A percentile compares a stretch with the other conserved stretches of the same genome.
These are phyloP conservation scores for Phytomonas francai DNA, from an alignment of 208 protist species.

Conservation along the genomic window DNA sequence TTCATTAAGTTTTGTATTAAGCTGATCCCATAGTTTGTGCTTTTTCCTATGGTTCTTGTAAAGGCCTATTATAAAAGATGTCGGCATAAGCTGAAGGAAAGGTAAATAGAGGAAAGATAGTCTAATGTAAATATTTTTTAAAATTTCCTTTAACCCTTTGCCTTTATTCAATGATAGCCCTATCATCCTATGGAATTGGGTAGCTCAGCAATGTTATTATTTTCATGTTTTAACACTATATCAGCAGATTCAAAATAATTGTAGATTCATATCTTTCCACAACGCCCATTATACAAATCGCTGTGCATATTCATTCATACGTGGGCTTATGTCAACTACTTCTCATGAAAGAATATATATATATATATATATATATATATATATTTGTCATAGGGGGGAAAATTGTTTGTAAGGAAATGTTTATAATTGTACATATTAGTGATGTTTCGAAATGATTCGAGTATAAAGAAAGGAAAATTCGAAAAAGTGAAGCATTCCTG, in stretches of 20 bases:
- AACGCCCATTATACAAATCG: not conserved
- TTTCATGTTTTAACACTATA: not conserved
- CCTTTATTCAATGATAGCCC: not conserved
- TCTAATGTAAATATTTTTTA: not conserved
- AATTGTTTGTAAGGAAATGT: not conserved
- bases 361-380: not conserved
- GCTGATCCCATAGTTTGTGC: not conserved
- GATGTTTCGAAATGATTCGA: not conserved
- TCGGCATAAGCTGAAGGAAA: not conserved
- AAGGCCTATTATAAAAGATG: not conserved
- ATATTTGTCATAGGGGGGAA: too few species aligned
- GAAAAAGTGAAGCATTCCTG: not conserved
- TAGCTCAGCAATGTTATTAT: not conserved
- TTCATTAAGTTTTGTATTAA: not conserved
- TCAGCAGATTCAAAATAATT: not conserved
- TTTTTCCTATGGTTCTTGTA: not conserved
- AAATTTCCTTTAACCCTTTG: not conserved
- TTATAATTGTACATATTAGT: not conserved
- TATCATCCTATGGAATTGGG: not conserved
- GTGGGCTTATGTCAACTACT: not conserved
- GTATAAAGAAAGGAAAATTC: not conserved
- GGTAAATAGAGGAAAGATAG: not conserved
- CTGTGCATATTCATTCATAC: not conserved
- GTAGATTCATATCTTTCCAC: not conserved
- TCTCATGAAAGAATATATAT: not conserved